A percentile compares a stretch with the other conserved stretches of the same genome.
Evolutionary conservation across 768 basidiomycete genomes (phyloP).

Genomic region (Collybia mongolica): DNA sequence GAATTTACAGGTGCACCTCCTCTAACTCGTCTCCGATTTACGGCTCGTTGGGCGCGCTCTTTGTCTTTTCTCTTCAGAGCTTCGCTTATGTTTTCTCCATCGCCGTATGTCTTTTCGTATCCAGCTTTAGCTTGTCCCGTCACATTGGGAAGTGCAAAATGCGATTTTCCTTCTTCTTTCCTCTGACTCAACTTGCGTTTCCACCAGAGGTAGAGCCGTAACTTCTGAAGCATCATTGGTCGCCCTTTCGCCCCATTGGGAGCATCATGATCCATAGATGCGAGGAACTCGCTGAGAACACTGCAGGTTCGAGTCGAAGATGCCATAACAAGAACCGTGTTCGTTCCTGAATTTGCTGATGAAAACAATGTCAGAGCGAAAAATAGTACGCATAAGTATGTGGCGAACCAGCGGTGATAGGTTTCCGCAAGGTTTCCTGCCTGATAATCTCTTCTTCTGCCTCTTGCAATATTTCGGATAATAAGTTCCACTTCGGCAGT

Average conservation of each 20-base stretch:
- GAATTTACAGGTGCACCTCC: conserved; percentile 59
- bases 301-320: conserved; percentile 74
- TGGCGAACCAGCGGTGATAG: conserved; percentile 20
- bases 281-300: conserved; percentile 78
- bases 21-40: conserved; percentile 70
- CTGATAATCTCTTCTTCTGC: conserved; percentile 83
- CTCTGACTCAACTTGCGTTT: conserved; percentile 52
- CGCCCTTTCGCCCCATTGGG: conserved; percentile 65
- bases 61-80: conserved; percentile 78
- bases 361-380: neutral
- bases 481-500: conserved; percentile 88
- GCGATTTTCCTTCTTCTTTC: conserved; percentile 31
- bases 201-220: conserved; percentile 79
- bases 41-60: conserved; percentile 54
- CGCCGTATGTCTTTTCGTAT: conserved; percentile 22
- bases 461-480: conserved; percentile 86
- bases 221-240: conserved; percentile 76
- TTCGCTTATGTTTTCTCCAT: conserved; percentile 53
- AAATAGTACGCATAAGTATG: neutral
- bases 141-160: conserved; percentile 22
- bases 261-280: conserved; percentile 55
- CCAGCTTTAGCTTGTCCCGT: conserved; percentile 17
- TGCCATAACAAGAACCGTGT: conserved; percentile 87
- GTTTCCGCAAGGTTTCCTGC: conserved; percentile 41
- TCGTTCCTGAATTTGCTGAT: conserved; percentile 50